These are phyloP conservation scores for Sisymbrium irio DNA, from an alignment of 345 rosid genomes.

Conservation along the genomic window DNA sequence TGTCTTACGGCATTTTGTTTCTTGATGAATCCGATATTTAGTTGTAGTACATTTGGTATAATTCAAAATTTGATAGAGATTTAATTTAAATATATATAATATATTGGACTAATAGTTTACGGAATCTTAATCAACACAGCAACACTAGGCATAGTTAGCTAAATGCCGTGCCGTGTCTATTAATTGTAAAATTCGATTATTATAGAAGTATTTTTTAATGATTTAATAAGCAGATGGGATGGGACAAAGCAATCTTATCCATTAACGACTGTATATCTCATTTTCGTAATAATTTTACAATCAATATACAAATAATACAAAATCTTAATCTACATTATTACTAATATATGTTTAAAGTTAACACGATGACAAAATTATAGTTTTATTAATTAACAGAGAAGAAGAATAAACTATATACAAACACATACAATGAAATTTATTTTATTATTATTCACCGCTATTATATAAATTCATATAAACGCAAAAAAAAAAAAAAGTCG, in stretches of 20 bases:
- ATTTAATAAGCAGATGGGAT: neutral
- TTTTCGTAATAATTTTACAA: neutral
- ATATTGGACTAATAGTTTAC: too few relatives aligned
- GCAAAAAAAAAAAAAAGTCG: too few relatives aligned
- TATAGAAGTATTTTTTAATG: neutral
- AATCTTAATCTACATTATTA: neutral
- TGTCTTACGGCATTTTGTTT: neutral
- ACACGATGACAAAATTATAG: neutral
- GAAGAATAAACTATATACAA: neutral
- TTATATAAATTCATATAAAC: neutral
- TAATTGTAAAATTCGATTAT: neutral
- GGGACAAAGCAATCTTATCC: slow-evolving; percentile 8
- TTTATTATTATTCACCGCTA: neutral
- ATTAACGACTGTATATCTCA: neutral
- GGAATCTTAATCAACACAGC: neutral
- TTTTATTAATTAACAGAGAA: neutral
- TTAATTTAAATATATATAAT: neutral
- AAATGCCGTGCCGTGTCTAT: slow-evolving; percentile 1
- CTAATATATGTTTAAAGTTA: neutral
- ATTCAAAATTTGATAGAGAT: neutral
- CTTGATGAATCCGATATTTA: neutral
- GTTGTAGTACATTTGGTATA: neutral
- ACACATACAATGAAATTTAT: neutral
- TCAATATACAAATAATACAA: neutral
- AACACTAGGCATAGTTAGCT: neutral